Base-by-base conservation (phyloP, 228 moss, liverwort and hornwort species). In the Sphagnum magellanicum region DNA sequence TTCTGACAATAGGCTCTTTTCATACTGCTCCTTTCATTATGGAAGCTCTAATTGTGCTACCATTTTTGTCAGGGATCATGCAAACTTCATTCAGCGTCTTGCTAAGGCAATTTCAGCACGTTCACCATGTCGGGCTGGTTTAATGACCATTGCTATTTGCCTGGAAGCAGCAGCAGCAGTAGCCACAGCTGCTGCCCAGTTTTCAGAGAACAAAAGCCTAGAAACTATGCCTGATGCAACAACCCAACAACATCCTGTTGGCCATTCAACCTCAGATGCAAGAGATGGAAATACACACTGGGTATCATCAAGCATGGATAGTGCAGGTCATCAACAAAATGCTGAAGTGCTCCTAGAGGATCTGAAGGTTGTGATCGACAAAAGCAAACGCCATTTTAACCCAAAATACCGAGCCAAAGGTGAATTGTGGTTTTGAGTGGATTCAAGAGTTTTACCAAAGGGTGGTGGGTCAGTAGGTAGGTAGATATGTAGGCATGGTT, bases 131-230 rank as follows among this genome's bases (percentile, higher is more conserved):
- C 78, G 88, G 72, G 76, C 88, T 69, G 85, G 92, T 17, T 80
- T 95, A 72, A 79, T 92, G 81, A 77, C 87, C 52, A 79, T 91
- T 64, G 70, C 85, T 59, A 57, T 78, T 46, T 88, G 90, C 59
- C 74, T 95, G 74, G 88, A 88, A 81, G 90, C 91, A 69, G 88
- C 90, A 77, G 79, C 87, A 50, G 75, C 79, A n/a, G 84, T 81
- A 73, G 65, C 73, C 67, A 70, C 79, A 16, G 6, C 70, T 13
- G 67, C 50, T 2, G 67, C 52, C 65, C 65, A 48, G 49, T 49
- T 6, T 50, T 66, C 67, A 9, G 6, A 48, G 4, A 47, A 13
- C 16, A 32, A 32, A 32, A 32, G 3, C 32, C 32, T 32, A 32
- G 32, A 32, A 3, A 10, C 13, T 14, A 65, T 49, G 47, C 10